These are phyloP conservation scores for Fusarium oxysporum DNA, from an alignment of 2,329 filamentous ascomycete genomes.

Conservation along the genomic window DNA sequence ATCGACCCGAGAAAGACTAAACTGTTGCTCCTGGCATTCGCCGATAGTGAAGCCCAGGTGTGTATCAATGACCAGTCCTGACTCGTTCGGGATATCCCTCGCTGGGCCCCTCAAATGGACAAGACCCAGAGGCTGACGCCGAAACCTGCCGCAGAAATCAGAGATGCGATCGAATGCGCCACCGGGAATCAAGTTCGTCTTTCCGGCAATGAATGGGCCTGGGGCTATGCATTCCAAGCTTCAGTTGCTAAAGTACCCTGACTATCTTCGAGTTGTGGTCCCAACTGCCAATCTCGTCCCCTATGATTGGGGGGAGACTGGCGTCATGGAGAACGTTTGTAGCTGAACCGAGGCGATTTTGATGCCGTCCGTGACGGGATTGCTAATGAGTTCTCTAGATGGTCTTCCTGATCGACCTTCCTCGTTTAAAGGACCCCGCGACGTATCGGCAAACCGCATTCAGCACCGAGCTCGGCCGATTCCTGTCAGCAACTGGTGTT, in stretches of 20 bases:
- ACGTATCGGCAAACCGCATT: constrained; percentile 62
- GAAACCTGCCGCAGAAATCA: constrained; percentile 52
- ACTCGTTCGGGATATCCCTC: constrained; percentile 13
- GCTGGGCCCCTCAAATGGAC: constrained; percentile 5
- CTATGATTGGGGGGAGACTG: constrained; percentile 91
- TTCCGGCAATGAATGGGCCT: constrained; percentile 81
- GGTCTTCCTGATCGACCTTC: constrained; percentile 93
- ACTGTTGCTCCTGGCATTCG: constrained; percentile 70
- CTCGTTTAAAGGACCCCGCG: constrained; percentile 61
- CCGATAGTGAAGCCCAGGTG: constrained; percentile 65
- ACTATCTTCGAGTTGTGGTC: constrained; percentile 81
- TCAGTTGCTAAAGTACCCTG: constrained; percentile 83
- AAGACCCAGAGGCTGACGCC: constrained; percentile 35
- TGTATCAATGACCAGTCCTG: constrained; percentile 32
- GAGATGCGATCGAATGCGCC: constrained; percentile 63
- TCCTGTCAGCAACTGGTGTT: constrained; percentile 75
- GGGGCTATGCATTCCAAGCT: constrained; percentile 95
- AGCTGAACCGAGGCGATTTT: constrained; percentile 28
- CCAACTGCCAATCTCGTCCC: constrained; percentile 88
- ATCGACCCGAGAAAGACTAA: constrained; percentile 70
- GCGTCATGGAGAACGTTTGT: constrained; percentile 84
- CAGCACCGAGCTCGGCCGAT: constrained; percentile 76
- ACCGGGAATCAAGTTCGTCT: constrained; percentile 75
- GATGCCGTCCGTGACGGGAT: constrained; percentile 8
- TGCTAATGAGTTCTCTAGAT: constrained; percentile 60